These are phyloP conservation scores for Talaromyces sp. DNA, from an alignment of 2,329 filamentous ascomycete genomes.

Conservation along the genomic window DNA sequence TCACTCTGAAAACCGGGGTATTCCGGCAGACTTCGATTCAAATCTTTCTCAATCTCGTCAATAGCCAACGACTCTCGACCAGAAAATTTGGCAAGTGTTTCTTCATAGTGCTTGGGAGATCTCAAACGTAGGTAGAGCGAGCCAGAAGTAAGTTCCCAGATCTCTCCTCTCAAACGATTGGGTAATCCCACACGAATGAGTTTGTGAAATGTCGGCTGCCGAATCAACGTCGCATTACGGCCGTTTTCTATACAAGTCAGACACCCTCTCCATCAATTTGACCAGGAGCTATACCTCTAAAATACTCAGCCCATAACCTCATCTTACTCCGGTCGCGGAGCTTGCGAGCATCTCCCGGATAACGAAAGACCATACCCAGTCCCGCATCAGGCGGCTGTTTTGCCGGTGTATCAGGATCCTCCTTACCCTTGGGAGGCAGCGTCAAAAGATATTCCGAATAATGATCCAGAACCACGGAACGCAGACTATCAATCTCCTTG, in stretches of 20 bases:
- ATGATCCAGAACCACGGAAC: constrained; percentile 75
- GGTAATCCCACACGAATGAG: constrained; percentile 92
- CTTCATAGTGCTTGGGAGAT: constrained; percentile 76
- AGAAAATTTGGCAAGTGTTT: constrained; percentile 79
- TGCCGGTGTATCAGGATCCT: constrained; percentile 47
- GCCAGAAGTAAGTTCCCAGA: constrained; percentile 93
- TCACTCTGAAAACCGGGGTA: constrained; percentile 97
- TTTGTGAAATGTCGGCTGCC: constrained; percentile 97
- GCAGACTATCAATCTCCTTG: constrained; percentile 81
- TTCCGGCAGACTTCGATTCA: constrained; percentile 93
- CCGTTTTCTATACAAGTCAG: constrained; percentile 67
- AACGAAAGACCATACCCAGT: constrained; percentile 86
- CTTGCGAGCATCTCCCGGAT: constrained; percentile 92
- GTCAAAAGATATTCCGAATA: constrained; percentile 82
- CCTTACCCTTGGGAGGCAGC: constrained; percentile 50
- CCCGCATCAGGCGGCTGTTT: constrained; percentile 81
- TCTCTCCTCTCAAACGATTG: constrained; percentile 87
- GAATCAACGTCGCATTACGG: constrained; percentile 84
- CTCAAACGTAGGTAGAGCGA: constrained; percentile 86
- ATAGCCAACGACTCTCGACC: constrained; percentile 91
- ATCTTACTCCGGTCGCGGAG: constrained; percentile 94
- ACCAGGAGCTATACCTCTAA: constrained; percentile 54
- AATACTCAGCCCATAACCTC: constrained; percentile 93
- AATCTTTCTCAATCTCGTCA: constrained; percentile 97
- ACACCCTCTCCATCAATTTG: neutral